Evolutionary conservation across 345 rosid species (phyloP), one percentile per base, ranked within the genome.

Genomic region (Citrus mangshanensis): DNA sequence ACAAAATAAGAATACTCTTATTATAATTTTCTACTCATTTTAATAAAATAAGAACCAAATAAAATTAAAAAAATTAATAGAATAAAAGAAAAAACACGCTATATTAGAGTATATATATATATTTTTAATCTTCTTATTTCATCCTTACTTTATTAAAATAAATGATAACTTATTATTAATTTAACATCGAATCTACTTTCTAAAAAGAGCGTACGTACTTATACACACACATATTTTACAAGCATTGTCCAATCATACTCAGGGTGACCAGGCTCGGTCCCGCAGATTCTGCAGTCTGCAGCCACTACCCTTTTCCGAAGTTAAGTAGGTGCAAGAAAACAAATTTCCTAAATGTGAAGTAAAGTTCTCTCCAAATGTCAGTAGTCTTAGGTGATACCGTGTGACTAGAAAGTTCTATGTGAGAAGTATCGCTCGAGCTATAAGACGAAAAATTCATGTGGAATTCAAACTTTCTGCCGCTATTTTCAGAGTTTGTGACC

Each of bases 301-400:
- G 56, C 42, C 69, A 35, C 77, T 62, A 58, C 42, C 71, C 54
- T 55, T 37, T 55, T 40, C 3, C 5, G 71, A 73, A 24, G 59
- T 81, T 56, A 71, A 35, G 72, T 67, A 46, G 75, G 70, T 49
- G 71, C 63, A 77, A 60, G 75, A 13, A 68, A 46, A 55, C 25
- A 76, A 68, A 71, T 51, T 70, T 62, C 71, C 70, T 42, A 56
- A 37, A 24, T 56, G 19, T 27, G 70, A 72, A 40, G 19, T 42
- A 62, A 18, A 72, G 81, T 58, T 75, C 78, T 59, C 65, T 59
- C 65, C 82, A 71, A 66, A 72, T 70, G 68, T 60, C 70, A 75
- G 63, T n/a, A 32, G 22, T 64, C 32, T 61, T 21, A 16, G 69
- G 40, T 40, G 63, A 24, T 42, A 35, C 62, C 35, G 34, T 32